Base-by-base conservation (phyloP, 2,329 filamentous ascomycete genomes). In the Trichoderma koningii region DNA sequence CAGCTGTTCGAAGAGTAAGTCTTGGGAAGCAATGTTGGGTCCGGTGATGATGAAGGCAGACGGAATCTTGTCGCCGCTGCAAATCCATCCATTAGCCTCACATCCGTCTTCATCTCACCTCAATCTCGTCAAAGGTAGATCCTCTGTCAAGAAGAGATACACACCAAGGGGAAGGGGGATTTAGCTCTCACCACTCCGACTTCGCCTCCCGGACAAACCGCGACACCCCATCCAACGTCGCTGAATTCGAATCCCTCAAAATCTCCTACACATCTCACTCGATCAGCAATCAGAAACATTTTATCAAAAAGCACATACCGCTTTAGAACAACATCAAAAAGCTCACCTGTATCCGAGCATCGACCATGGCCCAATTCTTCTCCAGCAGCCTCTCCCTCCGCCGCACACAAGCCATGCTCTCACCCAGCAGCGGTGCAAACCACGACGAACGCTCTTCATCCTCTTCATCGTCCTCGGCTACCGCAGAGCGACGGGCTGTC, bases 31-130 rank as follows among this genome's bases (percentile, higher is more conserved):
- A 70, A 93, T 89, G 68, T 91, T 92, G 7, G 91, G 89, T 0
- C 91, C 92, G 9, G 90, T 90, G 66, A 92, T 84, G 69, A 94
- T 87, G 69, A 94, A 88, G 2, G 85, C 89, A 7, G 89, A 85
- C 0, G 89, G 87, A 45, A 92, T 83, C 72, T 83, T 85, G 55
- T 79, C 77, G 47, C 73, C 72, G 67, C 77, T 78, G 19, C 3
- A 10, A 28, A 4, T 12, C 21, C 34, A 38, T 19, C 4, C 3
- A 15, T 45, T 12, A 62, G 52, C 48, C n/a, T 28, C 14, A 23
- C 17, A 23, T 3, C 17, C 10, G 12, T n/a, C 14, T 4, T 26
- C 6, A 7, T 12, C 19, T 34, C 30, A 34, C 10, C 30, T 34
- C 30, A 10, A 34, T 10, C 30, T 34, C 30, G 7, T 34, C 9